Conservation (phyloP, 768 basidiomycete genomes). For the Suillus brevipes region DNA sequence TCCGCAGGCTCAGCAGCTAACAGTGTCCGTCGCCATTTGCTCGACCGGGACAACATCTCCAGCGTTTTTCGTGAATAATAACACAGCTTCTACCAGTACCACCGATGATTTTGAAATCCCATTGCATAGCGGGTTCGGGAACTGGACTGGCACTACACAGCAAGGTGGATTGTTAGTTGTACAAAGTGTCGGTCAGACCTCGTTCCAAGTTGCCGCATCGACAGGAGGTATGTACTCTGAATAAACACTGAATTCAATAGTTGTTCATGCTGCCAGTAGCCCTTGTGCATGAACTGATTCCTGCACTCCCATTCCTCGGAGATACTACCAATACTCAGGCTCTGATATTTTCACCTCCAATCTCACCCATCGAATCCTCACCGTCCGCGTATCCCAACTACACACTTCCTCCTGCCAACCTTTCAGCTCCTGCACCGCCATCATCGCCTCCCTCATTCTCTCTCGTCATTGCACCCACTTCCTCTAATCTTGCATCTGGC, state of each 20-base stretch:
- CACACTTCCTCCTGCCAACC: constrained; percentile 61
- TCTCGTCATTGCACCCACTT: constrained; percentile 55
- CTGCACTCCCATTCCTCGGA: constrained; percentile 56
- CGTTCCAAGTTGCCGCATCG: constrained; percentile 63
- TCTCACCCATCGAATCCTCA: constrained; percentile 30
- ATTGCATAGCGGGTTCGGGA: constrained; percentile 49
- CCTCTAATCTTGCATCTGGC: constrained; percentile 39
- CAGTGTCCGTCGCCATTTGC: constrained; percentile 54
- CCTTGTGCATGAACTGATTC: constrained; percentile 47
- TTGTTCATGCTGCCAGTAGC: constrained; percentile 31
- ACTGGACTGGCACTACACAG: constrained; percentile 47
- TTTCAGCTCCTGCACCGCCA: constrained; percentile 43
- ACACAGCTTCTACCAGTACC: constrained; percentile 24
- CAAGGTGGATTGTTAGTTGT: constrained; percentile 56
- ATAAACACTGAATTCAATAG: constrained; percentile 1
- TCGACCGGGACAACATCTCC: constrained; percentile 36
- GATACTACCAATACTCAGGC: constrained; percentile 77
- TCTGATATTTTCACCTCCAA: constrained; percentile 67
- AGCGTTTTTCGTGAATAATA: constrained; percentile 62
- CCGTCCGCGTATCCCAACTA: constrained; percentile 72
- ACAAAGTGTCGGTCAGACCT: constrained; percentile 37
- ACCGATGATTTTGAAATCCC: constrained; percentile 48
- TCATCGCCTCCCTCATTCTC: constrained; percentile 49
- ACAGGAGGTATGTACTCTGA: constrained; percentile 34
- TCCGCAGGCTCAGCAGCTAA: constrained; percentile 39